Percentiles rank a stretch among this genome's conserved stretches.
Conservation (phyloP, 208 protist genomes). For the Cochliopodium minus region DNA sequence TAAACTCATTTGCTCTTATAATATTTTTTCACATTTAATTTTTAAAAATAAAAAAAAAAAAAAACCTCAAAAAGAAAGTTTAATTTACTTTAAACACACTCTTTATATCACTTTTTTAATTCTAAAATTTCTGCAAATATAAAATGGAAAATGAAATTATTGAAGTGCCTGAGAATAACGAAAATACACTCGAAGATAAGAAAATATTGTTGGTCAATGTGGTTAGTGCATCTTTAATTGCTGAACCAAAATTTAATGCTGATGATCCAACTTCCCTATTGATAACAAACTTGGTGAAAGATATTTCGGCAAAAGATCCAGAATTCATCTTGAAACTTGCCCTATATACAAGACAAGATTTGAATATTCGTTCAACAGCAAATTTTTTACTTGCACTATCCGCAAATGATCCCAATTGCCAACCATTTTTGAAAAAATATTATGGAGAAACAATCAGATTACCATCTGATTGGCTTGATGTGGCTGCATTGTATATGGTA, state of each 20-base stretch:
- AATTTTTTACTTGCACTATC: conserved; percentile 66
- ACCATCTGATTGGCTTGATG: conserved; percentile 72
- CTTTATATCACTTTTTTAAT: conserved; percentile 9
- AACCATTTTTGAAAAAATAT: conserved; percentile 59
- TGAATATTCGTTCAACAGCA: conserved; percentile 63
- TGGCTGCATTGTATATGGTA: conserved; percentile 43
- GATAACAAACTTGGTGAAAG: conserved; percentile 27
- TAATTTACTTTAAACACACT: conserved; percentile 4
- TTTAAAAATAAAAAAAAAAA: conserved; percentile 3
- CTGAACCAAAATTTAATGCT: conserved; percentile 42
- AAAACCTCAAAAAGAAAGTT: conserved; percentile 6
- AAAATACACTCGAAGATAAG: conserved; percentile 15
- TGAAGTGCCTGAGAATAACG: neutral
- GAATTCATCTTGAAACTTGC: conserved; percentile 71
- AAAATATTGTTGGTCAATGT: conserved; percentile 56
- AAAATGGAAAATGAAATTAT: neutral
- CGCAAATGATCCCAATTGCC: conserved; percentile 42
- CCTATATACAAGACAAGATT: conserved; percentile 62
- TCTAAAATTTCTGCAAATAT: neutral
- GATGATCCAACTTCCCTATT: neutral
- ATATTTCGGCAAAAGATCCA: conserved; percentile 40
- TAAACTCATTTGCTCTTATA: too few relatives aligned
- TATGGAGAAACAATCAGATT: conserved; percentile 50
- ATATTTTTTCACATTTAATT: neutral
- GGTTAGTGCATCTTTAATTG: conserved; percentile 51